phyloP scores from a whole-genome alignment of 164 flowering plant genomes.

The Liquidambar formosana region DNA sequence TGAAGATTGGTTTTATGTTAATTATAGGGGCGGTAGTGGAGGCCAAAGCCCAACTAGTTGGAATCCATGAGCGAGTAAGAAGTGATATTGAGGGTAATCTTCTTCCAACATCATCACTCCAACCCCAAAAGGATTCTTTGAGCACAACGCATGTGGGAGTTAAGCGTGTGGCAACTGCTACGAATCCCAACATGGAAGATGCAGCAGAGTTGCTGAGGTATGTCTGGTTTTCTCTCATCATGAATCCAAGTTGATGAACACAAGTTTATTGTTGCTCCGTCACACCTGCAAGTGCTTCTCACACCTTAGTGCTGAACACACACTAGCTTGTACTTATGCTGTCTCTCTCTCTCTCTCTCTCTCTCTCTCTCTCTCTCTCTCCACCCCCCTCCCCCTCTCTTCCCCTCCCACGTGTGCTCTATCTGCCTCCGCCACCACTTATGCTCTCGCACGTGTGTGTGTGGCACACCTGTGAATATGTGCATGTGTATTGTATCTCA shows the following conservation, averaged over 20 bases:
- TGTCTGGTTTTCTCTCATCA: neutral
- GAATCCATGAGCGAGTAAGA: constrained; percentile 87
- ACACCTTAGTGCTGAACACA: neutral
- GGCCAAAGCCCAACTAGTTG: constrained; percentile 89
- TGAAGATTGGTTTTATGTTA: neutral
- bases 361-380: too few relatives aligned
- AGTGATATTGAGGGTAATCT: constrained; percentile 63
- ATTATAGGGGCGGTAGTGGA: constrained; percentile 80
- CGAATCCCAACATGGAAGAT: constrained; percentile 79
- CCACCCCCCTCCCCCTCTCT: too few relatives aligned
- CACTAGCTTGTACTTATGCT: neutral
- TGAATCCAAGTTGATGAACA: neutral
- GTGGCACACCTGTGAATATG: neutral
- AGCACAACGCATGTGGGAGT: constrained; percentile 35
- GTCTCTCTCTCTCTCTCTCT: too few relatives aligned
- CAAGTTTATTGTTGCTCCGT: neutral
- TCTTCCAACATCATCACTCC: constrained; percentile 27
- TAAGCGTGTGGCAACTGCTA: constrained; percentile 65
- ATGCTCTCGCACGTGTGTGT: too few relatives aligned
- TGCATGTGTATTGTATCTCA: neutral
- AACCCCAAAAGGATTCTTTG: constrained; percentile 27
- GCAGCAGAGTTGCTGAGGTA: constrained; percentile 88
- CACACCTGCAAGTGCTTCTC: neutral
- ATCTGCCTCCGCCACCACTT: too few relatives aligned
- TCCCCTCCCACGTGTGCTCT: too few relatives aligned